Conservation (phyloP, 2,329 filamentous ascomycete genomes). For the Ophiobolus disseminans region DNA sequence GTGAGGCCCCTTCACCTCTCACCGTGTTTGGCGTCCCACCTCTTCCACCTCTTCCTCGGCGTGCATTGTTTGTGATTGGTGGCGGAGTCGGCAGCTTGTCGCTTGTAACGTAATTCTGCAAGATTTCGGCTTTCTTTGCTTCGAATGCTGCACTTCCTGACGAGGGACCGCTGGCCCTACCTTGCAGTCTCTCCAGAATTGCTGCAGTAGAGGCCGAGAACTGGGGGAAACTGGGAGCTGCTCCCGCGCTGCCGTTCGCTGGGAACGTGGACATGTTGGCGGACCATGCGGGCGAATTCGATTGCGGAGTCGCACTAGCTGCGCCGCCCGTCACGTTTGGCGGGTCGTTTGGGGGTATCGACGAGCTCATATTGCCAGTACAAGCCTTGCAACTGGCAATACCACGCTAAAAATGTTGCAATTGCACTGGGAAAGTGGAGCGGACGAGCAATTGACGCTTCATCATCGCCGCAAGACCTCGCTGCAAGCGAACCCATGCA, state of each 20-base stretch:
- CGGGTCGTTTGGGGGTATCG: conserved; percentile 11
- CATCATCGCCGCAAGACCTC: conserved; percentile 2
- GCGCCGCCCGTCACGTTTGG: conserved; percentile 21
- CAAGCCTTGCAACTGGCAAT: conserved; percentile 20
- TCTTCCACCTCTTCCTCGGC: conserved; percentile 45
- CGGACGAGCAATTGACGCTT: conserved; percentile 2
- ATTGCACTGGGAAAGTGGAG: background rate
- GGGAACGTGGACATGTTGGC: conserved; percentile 36
- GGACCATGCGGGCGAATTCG: conserved; percentile 34
- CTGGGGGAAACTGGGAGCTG: conserved; percentile 33
- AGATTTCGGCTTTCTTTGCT: conserved; percentile 55
- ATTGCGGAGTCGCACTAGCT: conserved; percentile 28
- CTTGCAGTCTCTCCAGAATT: conserved; percentile 49
- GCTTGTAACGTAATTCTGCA: conserved; percentile 55
- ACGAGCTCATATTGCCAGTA: conserved; percentile 26
- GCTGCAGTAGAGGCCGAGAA: conserved; percentile 52
- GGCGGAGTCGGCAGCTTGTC: conserved; percentile 51
- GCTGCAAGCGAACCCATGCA: conserved; percentile 6
- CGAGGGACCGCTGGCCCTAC: conserved; percentile 40
- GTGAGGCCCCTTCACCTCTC: conserved; percentile 39
- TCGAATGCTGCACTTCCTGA: conserved; percentile 53
- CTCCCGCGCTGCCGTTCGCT: conserved; percentile 18
- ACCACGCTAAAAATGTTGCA: conserved; percentile 11
- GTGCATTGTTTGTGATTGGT: conserved; percentile 37
- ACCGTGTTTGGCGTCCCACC: conserved; percentile 39